Base-by-base conservation (phyloP, 306 rosid genomes). In the Cyclanthera cordifolia region DNA sequence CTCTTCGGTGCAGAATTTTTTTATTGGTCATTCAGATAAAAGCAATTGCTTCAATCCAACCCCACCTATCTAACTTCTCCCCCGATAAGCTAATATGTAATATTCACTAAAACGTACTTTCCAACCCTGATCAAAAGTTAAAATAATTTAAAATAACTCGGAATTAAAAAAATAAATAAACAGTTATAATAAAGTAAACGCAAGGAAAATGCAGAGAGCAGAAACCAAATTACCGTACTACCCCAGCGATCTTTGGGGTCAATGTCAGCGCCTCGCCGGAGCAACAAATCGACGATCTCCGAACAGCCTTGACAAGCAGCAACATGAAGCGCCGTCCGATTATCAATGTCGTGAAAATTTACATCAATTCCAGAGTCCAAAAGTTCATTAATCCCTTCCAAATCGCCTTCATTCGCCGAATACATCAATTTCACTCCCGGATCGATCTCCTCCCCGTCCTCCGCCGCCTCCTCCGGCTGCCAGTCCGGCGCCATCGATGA, bases 191-290 rank as follows among this genome's bases (percentile, higher is more conserved):
- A 30, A 58, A 39, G 50, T 61, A 61, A 61, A 61, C 28, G 49
- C 16, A 20, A 2, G 2, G 12, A 9, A 39, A 39, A 39, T 37
- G 19, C 28, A 19, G 51, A 19, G 16, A 37, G 48, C 2, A 13
- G 11, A 21, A 39, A 17, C 2, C 43, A 39, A 32, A 25, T 82
- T 83, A 93, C 98, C 65, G 94, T 79, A 81, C 98, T 93, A 15
- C 95, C 93, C 98, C 98, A 93, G 14, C 95, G 86, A 72, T 93
- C 98, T 34, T 63, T 75, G 0, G 84, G 79, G 70, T 93, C 87
- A 17, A 89, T 82, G 6, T 73, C 71, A 25, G 98, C 95, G 0
- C 90, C 94, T 32, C 79, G 82, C 21, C 58, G 86, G 19, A 93
- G 87, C 75, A 93, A 77, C 73, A 87, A 69, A 13, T 78, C 78